Evolutionary conservation across 306 rosid genomes (phyloP).

Genomic region (cucumber (Cucumis sativus)): DNA sequence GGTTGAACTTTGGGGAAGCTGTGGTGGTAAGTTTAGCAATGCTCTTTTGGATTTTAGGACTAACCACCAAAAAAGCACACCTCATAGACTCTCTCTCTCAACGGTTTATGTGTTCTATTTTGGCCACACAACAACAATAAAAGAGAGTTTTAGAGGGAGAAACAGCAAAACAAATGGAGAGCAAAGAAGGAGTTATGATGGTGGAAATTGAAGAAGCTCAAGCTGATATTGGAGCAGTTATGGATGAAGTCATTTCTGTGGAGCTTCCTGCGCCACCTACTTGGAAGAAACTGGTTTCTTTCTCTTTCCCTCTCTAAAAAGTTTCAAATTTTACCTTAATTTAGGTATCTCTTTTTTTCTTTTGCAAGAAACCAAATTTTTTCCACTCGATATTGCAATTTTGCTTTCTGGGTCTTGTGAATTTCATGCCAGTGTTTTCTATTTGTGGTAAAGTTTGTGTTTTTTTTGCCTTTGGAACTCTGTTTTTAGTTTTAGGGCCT

Average conservation of each 20-base stretch:
- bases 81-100: conserved; percentile 1
- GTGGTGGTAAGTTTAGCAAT: background rate
- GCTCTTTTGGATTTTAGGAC: background rate
- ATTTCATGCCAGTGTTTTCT: background rate
- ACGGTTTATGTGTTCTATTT: conserved; percentile 10
- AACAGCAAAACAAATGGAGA: background rate
- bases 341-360: background rate
- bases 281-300: conserved; percentile 84
- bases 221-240: conserved; percentile 10
- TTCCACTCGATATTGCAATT: background rate
- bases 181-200: background rate
- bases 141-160: conserved; percentile 2
- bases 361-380: background rate
- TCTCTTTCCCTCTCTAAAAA: conserved; percentile 8
- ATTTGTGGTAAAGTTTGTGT: background rate
- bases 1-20: background rate
- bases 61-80: conserved; percentile 10
- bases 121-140: background rate
- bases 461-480: background rate
- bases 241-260: conserved; percentile 48
- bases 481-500: conserved; percentile 4
- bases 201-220: background rate
- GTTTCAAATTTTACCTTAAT: background rate
- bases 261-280: conserved; percentile 85
- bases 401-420: conserved; percentile 4